These are phyloP conservation scores for Salix arbutifolia DNA, from an alignment of 345 rosid species.

Conservation along the genomic window DNA sequence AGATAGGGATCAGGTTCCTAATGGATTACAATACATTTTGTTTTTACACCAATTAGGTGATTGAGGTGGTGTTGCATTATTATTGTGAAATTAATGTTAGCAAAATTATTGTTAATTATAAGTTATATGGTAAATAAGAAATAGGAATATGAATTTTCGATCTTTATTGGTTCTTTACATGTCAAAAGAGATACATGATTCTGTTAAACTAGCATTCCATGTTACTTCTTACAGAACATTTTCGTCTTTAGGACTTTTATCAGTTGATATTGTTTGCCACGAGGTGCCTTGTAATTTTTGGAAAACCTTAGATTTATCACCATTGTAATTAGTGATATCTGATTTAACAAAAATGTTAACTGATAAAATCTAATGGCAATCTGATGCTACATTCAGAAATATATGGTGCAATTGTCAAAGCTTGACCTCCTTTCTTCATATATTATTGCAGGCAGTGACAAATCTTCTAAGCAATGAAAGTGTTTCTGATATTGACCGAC, in stretches of 20 bases:
- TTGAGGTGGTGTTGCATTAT: background rate
- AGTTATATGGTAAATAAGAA: background rate
- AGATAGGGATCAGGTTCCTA: background rate
- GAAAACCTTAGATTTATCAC: background rate
- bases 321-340: background rate
- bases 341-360: background rate
- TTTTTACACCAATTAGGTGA: background rate
- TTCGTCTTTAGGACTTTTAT: background rate
- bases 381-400: background rate
- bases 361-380: background rate
- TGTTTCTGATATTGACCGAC: conserved; percentile 75
- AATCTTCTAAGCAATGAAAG: conserved; percentile 81
- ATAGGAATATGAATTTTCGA: background rate
- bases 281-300: background rate
- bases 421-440: conserved; percentile 17
- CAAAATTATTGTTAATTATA: background rate
- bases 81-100: background rate
- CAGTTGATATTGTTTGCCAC: background rate
- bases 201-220: background rate
- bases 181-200: background rate
- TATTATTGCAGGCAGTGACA: conserved; percentile 73
- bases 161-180: background rate
- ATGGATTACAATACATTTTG: background rate
- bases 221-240: background rate
- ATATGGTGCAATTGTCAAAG: conserved; percentile 5